These are phyloP conservation scores for Corinectria fuckeliana DNA, from an alignment of 2,329 filamentous ascomycete genomes.

Conservation along the genomic window DNA sequence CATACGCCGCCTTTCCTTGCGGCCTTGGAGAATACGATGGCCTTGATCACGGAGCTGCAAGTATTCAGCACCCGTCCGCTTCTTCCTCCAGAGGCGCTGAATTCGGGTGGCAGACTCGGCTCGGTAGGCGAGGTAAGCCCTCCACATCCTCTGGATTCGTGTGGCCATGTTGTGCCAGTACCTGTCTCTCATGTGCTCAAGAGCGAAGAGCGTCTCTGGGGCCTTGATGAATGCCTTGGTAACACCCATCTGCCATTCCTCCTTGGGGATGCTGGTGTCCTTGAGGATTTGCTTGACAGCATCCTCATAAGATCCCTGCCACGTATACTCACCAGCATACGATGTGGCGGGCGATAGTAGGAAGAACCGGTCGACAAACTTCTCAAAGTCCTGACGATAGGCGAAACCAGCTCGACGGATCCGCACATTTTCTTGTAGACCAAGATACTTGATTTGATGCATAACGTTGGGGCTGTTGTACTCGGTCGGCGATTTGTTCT, in stretches of 20 bases:
- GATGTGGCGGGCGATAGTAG: conserved; percentile 92
- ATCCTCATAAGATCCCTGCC: conserved; percentile 86
- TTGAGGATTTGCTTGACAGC: conserved; percentile 93
- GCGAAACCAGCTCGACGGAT: conserved; percentile 97
- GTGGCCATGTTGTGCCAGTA: conserved; percentile 99
- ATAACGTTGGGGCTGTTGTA: conserved; percentile 92
- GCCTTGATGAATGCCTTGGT: conserved; percentile 99
- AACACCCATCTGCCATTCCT: conserved; percentile 97
- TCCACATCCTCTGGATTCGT: conserved; percentile 95
- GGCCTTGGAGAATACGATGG: conserved; percentile 78
- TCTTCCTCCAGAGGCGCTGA: conserved; percentile 93
- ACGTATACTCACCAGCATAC: conserved; percentile 96
- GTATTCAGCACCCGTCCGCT: conserved; percentile 88
- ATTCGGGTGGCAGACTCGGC: conserved; percentile 93
- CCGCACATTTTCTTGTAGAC: conserved; percentile 98
- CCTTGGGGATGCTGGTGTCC: conserved; percentile 91
- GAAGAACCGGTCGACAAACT: conserved; percentile 98
- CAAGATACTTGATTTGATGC: conserved; percentile 98
- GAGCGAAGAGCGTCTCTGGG: conserved; percentile 92
- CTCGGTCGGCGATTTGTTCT: conserved; percentile 94
- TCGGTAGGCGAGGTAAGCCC: conserved; percentile 92
- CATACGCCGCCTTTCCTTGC: conserved; percentile 90
- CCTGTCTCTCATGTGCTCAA: conserved; percentile 96
- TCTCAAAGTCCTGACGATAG: conserved; percentile 96
- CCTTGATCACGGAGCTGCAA: conserved; percentile 88